Conservation (phyloP, 1,139 yeast species). For the Hyphopichia wangnamkhiaoensis region DNA sequence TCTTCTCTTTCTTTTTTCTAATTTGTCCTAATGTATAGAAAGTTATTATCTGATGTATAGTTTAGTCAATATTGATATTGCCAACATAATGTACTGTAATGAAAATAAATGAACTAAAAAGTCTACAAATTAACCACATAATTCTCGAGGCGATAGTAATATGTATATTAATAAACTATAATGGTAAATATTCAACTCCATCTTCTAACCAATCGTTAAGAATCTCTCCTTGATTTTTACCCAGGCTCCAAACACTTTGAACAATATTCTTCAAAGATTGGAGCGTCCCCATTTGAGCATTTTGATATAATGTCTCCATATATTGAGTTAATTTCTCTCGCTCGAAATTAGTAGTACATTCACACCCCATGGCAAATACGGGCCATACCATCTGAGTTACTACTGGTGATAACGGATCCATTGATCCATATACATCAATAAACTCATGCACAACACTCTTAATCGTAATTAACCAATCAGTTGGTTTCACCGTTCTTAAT, state of each 20-base stretch:
- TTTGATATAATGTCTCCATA: constrained; percentile 42
- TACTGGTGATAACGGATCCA: constrained; percentile 44
- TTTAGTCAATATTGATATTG: constrained; percentile 3
- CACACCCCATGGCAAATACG: constrained; percentile 47
- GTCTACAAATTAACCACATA: neutral
- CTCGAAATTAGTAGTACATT: constrained; percentile 33
- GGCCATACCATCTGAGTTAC: constrained; percentile 67
- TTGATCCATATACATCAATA: constrained; percentile 41
- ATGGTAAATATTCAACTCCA: constrained; percentile 51
- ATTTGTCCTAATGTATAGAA: neutral
- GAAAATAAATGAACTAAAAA: too few relatives aligned
- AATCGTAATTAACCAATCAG: constrained; percentile 17
- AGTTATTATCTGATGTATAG: neutral
- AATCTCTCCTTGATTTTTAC: constrained; percentile 38
- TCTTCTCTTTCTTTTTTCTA: neutral
- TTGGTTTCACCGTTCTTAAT: constrained; percentile 30
- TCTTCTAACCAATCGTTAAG: constrained; percentile 46
- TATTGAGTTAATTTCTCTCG: constrained; percentile 24
- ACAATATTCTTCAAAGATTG: constrained; percentile 39
- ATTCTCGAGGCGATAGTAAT: neutral
- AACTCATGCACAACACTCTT: constrained; percentile 43
- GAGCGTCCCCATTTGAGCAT: constrained; percentile 54
- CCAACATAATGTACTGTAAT: too few relatives aligned
- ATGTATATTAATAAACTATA: constrained; percentile 18
- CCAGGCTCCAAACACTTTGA: constrained; percentile 43